A percentile compares a stretch with the other conserved stretches of the same genome.
phyloP scores from a whole-genome alignment of 495 filamentous ascomycete species.

The Xylaria longipes region DNA sequence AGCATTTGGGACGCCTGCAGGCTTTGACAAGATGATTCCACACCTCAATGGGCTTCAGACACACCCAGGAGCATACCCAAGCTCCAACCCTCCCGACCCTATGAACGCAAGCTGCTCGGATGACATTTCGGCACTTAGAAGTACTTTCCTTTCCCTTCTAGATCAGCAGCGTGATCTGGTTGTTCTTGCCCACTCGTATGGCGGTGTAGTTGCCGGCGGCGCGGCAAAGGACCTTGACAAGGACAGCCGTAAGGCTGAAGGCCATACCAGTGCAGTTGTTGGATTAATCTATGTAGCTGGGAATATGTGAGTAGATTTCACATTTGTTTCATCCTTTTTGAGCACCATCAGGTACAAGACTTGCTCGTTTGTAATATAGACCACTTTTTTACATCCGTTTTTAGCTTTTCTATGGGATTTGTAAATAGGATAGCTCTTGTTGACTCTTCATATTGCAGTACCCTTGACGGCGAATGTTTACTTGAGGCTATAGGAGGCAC shows the following conservation, averaged over 20 bases:
- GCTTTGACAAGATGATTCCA: slow-evolving; percentile 7
- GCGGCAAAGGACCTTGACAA: slow-evolving; percentile 22
- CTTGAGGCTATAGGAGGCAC: slow-evolving; percentile 13
- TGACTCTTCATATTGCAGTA: neutral
- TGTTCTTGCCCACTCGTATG: slow-evolving; percentile 24
- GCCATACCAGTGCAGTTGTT: neutral
- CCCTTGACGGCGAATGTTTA: slow-evolving; percentile 5
- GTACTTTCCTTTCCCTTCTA: slow-evolving; percentile 10
- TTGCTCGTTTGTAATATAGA: neutral
- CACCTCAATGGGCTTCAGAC: slow-evolving; percentile 15
- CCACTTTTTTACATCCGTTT: neutral
- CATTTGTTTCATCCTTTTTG: neutral
- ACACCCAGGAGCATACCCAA: slow-evolving; percentile 8
- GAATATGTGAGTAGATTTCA: slow-evolving; percentile 11
- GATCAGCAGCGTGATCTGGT: slow-evolving; percentile 16
- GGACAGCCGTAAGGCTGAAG: slow-evolving; percentile 9
- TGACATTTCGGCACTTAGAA: slow-evolving; percentile 5
- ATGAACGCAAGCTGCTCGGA: slow-evolving; percentile 4
- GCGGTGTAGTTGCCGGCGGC: slow-evolving; percentile 19
- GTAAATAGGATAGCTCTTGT: neutral
- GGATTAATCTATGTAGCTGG: slow-evolving; percentile 20
- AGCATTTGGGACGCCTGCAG: slow-evolving; percentile 18
- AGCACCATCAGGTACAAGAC: neutral
- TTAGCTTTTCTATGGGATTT: neutral
- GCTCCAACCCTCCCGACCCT: slow-evolving; percentile 14